Percentiles rank a stretch among this genome's conserved stretches.
Evolutionary conservation across 495 filamentous ascomycete genomes (phyloP).

Genomic region (Penicillium silybi): DNA sequence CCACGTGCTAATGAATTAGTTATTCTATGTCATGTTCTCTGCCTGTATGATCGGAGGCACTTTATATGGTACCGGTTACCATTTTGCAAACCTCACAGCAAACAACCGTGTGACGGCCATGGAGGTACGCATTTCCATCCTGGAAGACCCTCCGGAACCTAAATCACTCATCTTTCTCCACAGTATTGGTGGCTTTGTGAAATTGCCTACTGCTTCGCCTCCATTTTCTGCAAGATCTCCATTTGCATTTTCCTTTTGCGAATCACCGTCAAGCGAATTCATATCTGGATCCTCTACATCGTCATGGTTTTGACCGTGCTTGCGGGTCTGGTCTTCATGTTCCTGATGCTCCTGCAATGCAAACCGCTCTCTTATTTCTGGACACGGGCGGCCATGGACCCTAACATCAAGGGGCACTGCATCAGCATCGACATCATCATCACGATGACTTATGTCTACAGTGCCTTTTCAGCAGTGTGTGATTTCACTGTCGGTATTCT

Average conservation of each 20-base stretch:
- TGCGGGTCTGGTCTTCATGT: conserved; percentile 36
- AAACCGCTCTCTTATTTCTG: conserved; percentile 41
- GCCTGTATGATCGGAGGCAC: conserved; percentile 39
- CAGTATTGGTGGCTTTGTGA: conserved; percentile 45
- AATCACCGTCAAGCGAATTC: conserved; percentile 33
- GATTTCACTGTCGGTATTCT: conserved; percentile 43
- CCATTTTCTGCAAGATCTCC: conserved; percentile 40
- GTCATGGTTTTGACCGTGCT: conserved; percentile 36
- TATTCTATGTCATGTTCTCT: conserved; percentile 36
- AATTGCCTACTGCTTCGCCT: conserved; percentile 40
- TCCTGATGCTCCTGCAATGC: conserved; percentile 43
- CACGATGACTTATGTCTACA: conserved; percentile 41
- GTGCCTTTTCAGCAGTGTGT: conserved; percentile 34
- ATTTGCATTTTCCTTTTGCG: conserved; percentile 46
- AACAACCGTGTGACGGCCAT: conserved; percentile 33
- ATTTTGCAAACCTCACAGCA: conserved; percentile 21
- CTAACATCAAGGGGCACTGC: conserved; percentile 31
- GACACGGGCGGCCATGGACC: conserved; percentile 26
- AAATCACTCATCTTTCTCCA: neutral
- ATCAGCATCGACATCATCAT: conserved; percentile 34
- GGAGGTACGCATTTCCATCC: conserved; percentile 22
- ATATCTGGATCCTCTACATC: conserved; percentile 35
- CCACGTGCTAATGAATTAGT: conserved; percentile 10
- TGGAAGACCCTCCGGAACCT: neutral
- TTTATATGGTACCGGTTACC: conserved; percentile 34